Evolutionary conservation across 495 filamentous ascomycete genomes (phyloP).

Genomic region (Darksidea phi): DNA sequence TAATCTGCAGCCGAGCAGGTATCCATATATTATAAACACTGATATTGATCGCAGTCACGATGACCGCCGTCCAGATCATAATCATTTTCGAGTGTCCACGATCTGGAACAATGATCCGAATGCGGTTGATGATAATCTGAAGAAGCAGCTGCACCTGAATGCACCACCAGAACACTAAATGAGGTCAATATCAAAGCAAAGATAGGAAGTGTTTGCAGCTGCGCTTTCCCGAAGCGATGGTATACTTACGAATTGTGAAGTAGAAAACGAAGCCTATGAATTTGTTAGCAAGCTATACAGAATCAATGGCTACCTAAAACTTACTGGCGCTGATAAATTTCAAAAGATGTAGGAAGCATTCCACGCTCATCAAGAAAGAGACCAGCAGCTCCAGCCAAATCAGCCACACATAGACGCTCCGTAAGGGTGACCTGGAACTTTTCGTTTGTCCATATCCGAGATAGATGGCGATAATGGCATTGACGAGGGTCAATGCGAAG

Average conservation of each 20-base stretch:
- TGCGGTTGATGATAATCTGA: constrained; percentile 32
- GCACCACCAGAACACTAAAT: constrained; percentile 26
- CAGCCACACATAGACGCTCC: constrained; percentile 26
- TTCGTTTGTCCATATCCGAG: constrained; percentile 8
- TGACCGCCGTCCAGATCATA: constrained; percentile 23
- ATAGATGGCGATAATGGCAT: neutral
- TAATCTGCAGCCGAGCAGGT: constrained; percentile 19
- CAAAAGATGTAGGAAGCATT: constrained; percentile 17
- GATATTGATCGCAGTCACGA: constrained; percentile 27
- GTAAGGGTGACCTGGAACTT: constrained; percentile 8
- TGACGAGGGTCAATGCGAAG: constrained; percentile 5
- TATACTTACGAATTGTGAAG: constrained; percentile 18
- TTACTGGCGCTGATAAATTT: constrained; percentile 25
- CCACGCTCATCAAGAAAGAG: constrained; percentile 21
- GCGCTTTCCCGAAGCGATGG: neutral
- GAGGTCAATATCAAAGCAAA: neutral
- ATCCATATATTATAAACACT: constrained; percentile 31
- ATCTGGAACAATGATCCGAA: constrained; percentile 28
- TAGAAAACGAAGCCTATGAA: constrained; percentile 18
- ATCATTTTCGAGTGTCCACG: constrained; percentile 21
- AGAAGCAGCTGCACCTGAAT: constrained; percentile 30
- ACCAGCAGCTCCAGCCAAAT: constrained; percentile 27
- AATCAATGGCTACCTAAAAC: neutral
- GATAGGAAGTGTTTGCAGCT: neutral
- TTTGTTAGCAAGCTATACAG: neutral